Conservation (phyloP, 148 eudicot genomes). For the Arbutus unedo region DNA sequence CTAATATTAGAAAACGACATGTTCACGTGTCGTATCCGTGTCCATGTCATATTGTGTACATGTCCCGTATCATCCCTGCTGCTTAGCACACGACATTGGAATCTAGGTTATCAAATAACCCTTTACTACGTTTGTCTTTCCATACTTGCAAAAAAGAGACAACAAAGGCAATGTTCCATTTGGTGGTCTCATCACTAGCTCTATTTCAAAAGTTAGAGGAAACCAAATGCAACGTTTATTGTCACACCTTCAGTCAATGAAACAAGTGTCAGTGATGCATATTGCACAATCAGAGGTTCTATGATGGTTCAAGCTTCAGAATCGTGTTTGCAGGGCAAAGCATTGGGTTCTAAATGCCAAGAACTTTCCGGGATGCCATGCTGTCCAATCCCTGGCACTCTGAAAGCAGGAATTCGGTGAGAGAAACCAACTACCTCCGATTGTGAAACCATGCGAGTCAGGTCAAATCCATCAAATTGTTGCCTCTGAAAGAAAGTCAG, state of each 20-base stretch:
- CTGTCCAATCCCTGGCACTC: conserved; percentile 46
- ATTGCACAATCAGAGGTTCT: conserved; percentile 6
- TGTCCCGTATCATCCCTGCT: neutral
- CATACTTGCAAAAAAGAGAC: neutral
- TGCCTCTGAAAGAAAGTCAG: conserved; percentile 46
- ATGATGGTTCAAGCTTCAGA: neutral
- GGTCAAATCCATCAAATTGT: conserved; percentile 42
- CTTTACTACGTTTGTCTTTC: neutral
- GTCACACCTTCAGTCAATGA: neutral
- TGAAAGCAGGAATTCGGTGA: conserved; percentile 51
- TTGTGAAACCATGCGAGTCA: conserved; percentile 36
- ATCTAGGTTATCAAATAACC: neutral
- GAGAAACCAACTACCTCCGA: conserved; percentile 47
- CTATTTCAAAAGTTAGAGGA: neutral
- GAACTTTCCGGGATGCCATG: conserved; percentile 54
- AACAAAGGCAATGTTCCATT: neutral
- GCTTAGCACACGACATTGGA: too few species aligned
- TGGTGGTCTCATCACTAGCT: neutral
- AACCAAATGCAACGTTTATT: neutral
- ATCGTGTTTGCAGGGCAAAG: conserved; percentile 34
- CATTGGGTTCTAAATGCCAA: conserved; percentile 69
- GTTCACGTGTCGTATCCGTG: too few species aligned
- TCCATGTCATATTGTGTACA: neutral
- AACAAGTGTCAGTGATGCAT: neutral
- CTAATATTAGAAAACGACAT: neutral